phyloP scores from a whole-genome alignment of 306 rosid genomes.

The Quercus agrifolia region DNA sequence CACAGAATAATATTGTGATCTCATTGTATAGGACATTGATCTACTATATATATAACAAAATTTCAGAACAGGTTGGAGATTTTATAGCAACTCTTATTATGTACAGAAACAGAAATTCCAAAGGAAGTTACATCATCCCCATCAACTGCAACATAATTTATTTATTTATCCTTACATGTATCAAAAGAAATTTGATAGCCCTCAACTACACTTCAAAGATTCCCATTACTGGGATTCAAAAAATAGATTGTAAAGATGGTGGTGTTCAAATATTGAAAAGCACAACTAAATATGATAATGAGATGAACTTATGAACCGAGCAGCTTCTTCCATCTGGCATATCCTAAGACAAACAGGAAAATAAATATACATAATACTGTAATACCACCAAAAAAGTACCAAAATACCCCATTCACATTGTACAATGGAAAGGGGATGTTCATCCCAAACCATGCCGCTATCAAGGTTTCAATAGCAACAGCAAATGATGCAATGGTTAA shows the following conservation, averaged over 20 bases:
- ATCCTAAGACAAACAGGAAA: conserved; percentile 67
- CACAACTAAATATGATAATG: neutral
- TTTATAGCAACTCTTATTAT: neutral
- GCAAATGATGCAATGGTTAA: conserved; percentile 92
- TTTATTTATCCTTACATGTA: neutral
- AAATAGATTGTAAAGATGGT: neutral
- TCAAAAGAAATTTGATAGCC: neutral
- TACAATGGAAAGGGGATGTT: conserved; percentile 70
- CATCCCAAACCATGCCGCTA: conserved; percentile 82
- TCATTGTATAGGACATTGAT: neutral
- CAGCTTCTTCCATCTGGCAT: conserved; percentile 91
- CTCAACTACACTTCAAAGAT: conserved; percentile 6
- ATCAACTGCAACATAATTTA: neutral
- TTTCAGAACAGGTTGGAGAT: neutral
- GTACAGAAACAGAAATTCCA: neutral
- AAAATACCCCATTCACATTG: conserved; percentile 28
- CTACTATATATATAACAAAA: neutral
- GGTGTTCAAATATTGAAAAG: neutral
- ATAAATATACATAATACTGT: conserved; percentile 43
- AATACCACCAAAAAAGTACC: conserved; percentile 38
- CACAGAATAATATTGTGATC: neutral
- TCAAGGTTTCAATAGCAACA: conserved; percentile 62
- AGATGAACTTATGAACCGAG: conserved; percentile 59
- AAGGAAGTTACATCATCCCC: neutral
- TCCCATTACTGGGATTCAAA: neutral